phyloP scores from a whole-genome alignment of 2,329 filamentous ascomycete genomes.

The Trichophyton benhamiae region DNA sequence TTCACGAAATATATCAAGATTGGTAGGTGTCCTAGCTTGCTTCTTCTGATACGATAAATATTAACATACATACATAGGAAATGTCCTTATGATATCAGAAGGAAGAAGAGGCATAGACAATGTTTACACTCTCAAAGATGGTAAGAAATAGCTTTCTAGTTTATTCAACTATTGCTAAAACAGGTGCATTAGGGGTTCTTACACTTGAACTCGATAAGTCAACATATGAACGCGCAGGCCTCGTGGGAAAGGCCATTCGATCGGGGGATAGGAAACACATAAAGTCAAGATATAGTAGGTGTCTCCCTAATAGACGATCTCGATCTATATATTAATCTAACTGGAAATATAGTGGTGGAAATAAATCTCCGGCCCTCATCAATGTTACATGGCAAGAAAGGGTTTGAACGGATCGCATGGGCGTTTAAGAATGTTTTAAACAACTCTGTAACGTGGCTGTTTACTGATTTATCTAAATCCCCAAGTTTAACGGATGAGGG shows the following conservation, averaged over 20 bases:
- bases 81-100: constrained; percentile 72
- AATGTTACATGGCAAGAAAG: constrained; percentile 74
- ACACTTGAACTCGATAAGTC: constrained; percentile 68
- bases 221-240: constrained; percentile 68
- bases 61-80: constrained; percentile 40
- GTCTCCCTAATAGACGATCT: constrained; percentile 9
- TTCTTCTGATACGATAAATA: background rate
- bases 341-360: constrained; percentile 50
- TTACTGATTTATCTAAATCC: constrained; percentile 45
- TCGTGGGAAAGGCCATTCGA: constrained; percentile 57
- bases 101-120: constrained; percentile 59
- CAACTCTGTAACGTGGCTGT: constrained; percentile 61
- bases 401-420: constrained; percentile 65
- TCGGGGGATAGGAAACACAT: constrained; percentile 48
- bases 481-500: constrained; percentile 27
- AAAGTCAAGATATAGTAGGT: constrained; percentile 60
- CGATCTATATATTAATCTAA: too few species aligned
- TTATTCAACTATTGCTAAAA: background rate
- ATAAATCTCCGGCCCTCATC: constrained; percentile 59
- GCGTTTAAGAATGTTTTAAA: constrained; percentile 67
- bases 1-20: constrained; percentile 76
- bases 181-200: constrained; percentile 46
- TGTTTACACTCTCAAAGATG: constrained; percentile 57
- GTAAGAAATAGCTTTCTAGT: constrained; percentile 32
- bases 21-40: constrained; percentile 37